A percentile compares a stretch with the other conserved stretches of the same genome.
phyloP scores from a whole-genome alignment of 2,329 filamentous ascomycete genomes.

The Herpotrichia juniperi region DNA sequence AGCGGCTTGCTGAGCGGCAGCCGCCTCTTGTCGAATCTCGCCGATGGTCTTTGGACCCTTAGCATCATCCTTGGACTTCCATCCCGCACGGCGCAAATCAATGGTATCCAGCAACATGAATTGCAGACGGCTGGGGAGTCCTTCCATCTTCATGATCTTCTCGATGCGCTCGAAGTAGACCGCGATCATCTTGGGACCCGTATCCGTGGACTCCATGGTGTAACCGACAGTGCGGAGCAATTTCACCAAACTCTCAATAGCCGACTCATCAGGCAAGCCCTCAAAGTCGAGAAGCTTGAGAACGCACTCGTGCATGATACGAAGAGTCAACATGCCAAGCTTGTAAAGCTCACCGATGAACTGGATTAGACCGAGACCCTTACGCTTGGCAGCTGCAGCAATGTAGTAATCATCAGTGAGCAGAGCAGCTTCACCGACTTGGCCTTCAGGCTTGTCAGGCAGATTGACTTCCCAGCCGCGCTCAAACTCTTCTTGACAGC shows the following conservation, averaged over 20 bases:
- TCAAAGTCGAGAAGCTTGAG: constrained; percentile 96
- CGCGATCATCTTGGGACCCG: constrained; percentile 86
- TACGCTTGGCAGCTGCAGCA: constrained; percentile 91
- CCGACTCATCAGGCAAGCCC: constrained; percentile 89
- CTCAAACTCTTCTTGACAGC: constrained; percentile 98
- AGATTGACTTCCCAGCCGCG: constrained; percentile 94
- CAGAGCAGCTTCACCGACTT: constrained; percentile 82
- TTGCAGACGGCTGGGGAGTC: constrained; percentile 80
- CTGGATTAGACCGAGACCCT: constrained; percentile 95
- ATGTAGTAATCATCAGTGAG: constrained; percentile 96
- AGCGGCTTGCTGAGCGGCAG: constrained; percentile 79
- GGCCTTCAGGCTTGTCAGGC: constrained; percentile 75
- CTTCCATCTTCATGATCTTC: constrained; percentile 76
- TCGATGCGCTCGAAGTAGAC: constrained; percentile 92
- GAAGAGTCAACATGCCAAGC: constrained; percentile 95
- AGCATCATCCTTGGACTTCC: constrained; percentile 85
- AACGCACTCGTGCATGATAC: constrained; percentile 99
- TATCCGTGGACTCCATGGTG: constrained; percentile 80
- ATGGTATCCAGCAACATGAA: constrained; percentile 98
- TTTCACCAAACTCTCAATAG: constrained; percentile 94
- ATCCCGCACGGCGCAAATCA: constrained; percentile 78
- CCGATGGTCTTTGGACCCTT: constrained; percentile 98
- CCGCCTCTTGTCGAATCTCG: constrained; percentile 85
- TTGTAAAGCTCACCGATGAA: constrained; percentile 99
- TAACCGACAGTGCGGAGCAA: constrained; percentile 88